Base-by-base conservation (phyloP, 139 green algal genomes). In the Chlorella vulgaris region DNA sequence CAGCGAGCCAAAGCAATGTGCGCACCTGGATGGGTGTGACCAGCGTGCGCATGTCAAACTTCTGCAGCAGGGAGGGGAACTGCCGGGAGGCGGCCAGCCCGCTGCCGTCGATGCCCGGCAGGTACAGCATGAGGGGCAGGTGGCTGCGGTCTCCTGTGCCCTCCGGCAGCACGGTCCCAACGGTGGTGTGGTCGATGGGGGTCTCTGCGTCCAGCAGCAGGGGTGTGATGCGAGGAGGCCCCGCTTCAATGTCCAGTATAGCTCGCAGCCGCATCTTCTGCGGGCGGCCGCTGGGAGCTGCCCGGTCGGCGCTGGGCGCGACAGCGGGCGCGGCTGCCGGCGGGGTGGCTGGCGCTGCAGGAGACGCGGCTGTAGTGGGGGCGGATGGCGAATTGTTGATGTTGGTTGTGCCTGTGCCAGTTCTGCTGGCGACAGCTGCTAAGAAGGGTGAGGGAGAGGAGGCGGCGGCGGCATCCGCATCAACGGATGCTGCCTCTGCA, bases 51-150 rank as follows among this genome's bases (percentile, higher is more conserved):
- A 98, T 82, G 80, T 97, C 93, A 81, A 98, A 98, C 1, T 51
- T 39, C 1, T 81, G 21, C 6, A 83, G 73, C 39, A 97, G 88
- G 2, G 29, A 39, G 2, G 88, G 89, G 78, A 97, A 98, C 87
- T 98, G 92, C 26, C 86, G 85, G 33, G 88, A 91, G 2, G 92
- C 94, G 2, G 91, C 91, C 70, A 96, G 82, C 2, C 93, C 93
- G 8, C 87, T 94, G 43, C 93, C 93, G 70, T 96, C 93, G 26
- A 97, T 92, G n/a, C 89, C 89, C 21, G 93, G 91, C 8, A 97
- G 81, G 81, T 96, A 97, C 18, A 96, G 68, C 85, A 97, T 77
- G 6, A 96, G 82, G 2, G 93, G 93, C 26, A 96, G 90, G 1
- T 76, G 47, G 65, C 58, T 18, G 6, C 77, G 77, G 29, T 33